Evolutionary conservation across 2,329 filamentous ascomycete genomes (phyloP), one percentile per base, ranked within the genome.

Genomic region (Arthrinium phaeospermum): DNA sequence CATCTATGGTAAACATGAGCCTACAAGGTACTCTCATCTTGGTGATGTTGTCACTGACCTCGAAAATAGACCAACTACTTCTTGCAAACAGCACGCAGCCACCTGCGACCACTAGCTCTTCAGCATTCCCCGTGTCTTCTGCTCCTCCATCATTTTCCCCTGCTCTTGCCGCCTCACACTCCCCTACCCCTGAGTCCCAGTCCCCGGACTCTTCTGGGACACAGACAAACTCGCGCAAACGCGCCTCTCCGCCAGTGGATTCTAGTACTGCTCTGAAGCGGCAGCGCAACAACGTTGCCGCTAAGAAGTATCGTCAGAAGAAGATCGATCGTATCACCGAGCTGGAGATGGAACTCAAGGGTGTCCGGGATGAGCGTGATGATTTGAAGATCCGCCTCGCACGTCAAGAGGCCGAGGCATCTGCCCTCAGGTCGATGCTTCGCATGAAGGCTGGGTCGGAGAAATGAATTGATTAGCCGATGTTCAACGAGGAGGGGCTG

Each of bases 291-390:
- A 93, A 91, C 19, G 86, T 92, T 74, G 91, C 92, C n/a, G 92
- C 92, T 44, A 87, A 91, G 74, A 91, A 91, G 74, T 93, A 93
- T 79, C 89, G 92, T 37, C 91, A 93, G 79, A 92, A 92, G 80
- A 89, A 91, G 67, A 86, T 93, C 46, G 91, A 93, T 76, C 89
- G 91, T 74, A 89, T 93, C 80, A 82, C 82, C 37, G 87, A 89
- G 73, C 85, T 94, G 45, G 91, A 93, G 80, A 80, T 82, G 12
- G 86, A 89, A 27, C 82, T 94, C 57, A 86, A 86, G 67, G 85
- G 87, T 61, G 86, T 91, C 78, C 88, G 88, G 72, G 81, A 85
- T 68, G 91, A 93, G 78, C 83, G 91, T 24, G 91, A 94, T 76
- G 90, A 89, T 22, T 80, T 93, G 76, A 88, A 87, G 71, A 82